Conservation (phyloP, 2,329 filamentous ascomycete genomes). For the Ophiognomonia clavigignenti-juglandacearum region DNA sequence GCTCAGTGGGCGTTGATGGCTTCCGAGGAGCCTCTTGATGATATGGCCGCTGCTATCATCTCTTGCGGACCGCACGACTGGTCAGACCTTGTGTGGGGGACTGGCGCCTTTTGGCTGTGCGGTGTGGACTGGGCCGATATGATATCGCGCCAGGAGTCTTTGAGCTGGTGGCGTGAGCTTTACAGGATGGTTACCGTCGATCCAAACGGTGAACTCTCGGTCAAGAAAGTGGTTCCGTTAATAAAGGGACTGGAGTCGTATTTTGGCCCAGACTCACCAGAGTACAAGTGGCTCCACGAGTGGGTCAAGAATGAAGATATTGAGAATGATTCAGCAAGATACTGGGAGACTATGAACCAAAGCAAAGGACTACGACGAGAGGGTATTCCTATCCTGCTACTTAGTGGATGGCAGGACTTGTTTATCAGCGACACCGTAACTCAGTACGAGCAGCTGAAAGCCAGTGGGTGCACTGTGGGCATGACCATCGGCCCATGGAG, state of each 20-base stretch:
- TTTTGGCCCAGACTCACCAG: conserved; percentile 1
- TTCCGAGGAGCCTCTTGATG: conserved; percentile 12
- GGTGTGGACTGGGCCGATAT: conserved; percentile 5
- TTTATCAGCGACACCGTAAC: not conserved
- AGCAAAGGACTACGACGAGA: not conserved
- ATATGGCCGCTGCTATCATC: conserved; percentile 15
- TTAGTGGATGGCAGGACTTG: conserved; percentile 13
- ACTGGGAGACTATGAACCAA: conserved; percentile 11
- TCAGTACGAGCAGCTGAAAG: conserved; percentile 7
- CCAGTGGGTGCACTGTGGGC: conserved; percentile 2
- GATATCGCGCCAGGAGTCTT: not conserved
- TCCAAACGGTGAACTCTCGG: not conserved
- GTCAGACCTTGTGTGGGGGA: conserved; percentile 13
- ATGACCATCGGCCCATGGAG: conserved; percentile 13
- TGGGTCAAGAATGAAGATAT: not conserved
- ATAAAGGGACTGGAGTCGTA: conserved; percentile 1
- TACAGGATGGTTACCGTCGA: not conserved
- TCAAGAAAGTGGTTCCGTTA: conserved; percentile 8
- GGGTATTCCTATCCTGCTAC: conserved; percentile 3
- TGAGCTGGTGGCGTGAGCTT: not conserved
- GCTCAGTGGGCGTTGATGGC: conserved; percentile 19
- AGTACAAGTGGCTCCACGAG: conserved; percentile 3
- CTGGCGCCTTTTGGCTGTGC: conserved; percentile 12
- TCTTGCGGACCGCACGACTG: conserved; percentile 13
- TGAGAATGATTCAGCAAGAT: not conserved